Conservation (phyloP, 176 grass and related monocot genomes). For the Saccharum officinarum region DNA sequence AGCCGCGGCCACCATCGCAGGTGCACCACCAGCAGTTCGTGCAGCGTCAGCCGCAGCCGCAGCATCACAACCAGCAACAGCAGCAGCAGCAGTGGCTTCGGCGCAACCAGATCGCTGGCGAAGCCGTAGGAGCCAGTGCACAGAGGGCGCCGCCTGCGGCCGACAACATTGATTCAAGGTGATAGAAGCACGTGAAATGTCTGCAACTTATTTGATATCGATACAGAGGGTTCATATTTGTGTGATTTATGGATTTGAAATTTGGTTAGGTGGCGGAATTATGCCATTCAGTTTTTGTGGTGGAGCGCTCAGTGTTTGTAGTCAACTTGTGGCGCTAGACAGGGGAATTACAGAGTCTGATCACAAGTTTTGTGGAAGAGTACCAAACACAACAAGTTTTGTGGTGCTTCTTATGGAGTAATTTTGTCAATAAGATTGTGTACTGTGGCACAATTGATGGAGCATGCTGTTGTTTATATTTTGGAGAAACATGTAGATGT, state of each 20-base stretch:
- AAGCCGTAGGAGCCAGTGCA: constrained; percentile 27
- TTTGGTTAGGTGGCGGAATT: not conserved
- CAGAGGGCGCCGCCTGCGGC: constrained; percentile 30
- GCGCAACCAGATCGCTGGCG: constrained; percentile 51
- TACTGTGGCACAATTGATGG: not conserved
- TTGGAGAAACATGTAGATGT: not conserved
- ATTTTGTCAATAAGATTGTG: not conserved
- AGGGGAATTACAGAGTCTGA: not conserved
- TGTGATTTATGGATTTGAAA: constrained; percentile 16
- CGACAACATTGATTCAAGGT: constrained; percentile 52
- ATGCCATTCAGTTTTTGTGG: not conserved
- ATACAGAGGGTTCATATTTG: not conserved
- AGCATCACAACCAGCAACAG: constrained; percentile 27
- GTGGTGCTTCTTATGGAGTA: not conserved
- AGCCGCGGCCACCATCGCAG: constrained; percentile 32
- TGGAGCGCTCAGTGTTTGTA: not conserved
- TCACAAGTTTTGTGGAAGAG: not conserved
- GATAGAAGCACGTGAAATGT: not conserved
- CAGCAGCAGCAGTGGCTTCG: constrained; percentile 63
- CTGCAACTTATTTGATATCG: not conserved
- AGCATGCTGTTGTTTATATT: not conserved
- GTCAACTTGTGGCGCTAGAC: not conserved
- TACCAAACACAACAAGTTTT: too few relatives aligned
- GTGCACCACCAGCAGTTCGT: constrained; percentile 52
- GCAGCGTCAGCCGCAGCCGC: constrained; percentile 47